Conservation (phyloP, 768 basidiomycete genomes). For the Collybia sordida region DNA sequence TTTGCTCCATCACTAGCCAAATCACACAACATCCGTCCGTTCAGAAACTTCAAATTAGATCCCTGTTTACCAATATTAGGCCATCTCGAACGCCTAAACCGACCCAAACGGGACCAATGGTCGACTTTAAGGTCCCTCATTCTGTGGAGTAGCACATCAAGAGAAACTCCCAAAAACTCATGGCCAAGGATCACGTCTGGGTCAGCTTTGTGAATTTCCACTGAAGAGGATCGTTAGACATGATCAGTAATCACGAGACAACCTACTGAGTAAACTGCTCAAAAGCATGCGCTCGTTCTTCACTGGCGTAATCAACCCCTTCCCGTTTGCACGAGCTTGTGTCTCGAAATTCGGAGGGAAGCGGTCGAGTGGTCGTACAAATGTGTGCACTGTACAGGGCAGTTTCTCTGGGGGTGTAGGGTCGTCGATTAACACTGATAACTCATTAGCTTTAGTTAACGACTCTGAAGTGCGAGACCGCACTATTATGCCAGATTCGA, state of each 20-base stretch:
- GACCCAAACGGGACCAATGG: slow-evolving; percentile 91
- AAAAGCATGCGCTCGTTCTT: slow-evolving; percentile 85
- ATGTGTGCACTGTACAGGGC: slow-evolving; percentile 81
- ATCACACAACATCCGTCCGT: slow-evolving; percentile 88
- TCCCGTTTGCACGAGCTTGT: slow-evolving; percentile 59
- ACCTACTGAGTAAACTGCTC: slow-evolving; percentile 71
- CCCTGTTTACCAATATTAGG: slow-evolving; percentile 81
- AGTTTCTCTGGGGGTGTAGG: slow-evolving; percentile 87
- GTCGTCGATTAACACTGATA: slow-evolving; percentile 85
- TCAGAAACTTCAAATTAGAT: slow-evolving; percentile 78
- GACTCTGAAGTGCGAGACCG: background rate
- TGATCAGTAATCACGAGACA: background rate
- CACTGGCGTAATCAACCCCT: slow-evolving; percentile 70
- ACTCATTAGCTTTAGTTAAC: background rate
- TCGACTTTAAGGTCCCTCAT: slow-evolving; percentile 90
- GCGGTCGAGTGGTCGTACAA: slow-evolving; percentile 84
- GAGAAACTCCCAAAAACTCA: slow-evolving; percentile 86
- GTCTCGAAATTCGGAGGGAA: slow-evolving; percentile 86
- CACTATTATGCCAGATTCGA: slow-evolving; percentile 75
- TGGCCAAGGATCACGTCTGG: slow-evolving; percentile 95
- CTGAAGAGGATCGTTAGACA: slow-evolving; percentile 31
- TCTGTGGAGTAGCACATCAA: slow-evolving; percentile 88
- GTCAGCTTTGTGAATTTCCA: slow-evolving; percentile 79
- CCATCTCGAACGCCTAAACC: slow-evolving; percentile 84
- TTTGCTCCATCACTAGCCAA: slow-evolving; percentile 93